Conservation (phyloP, 73 alveolate species). For the Paramecium primaurelia region DNA sequence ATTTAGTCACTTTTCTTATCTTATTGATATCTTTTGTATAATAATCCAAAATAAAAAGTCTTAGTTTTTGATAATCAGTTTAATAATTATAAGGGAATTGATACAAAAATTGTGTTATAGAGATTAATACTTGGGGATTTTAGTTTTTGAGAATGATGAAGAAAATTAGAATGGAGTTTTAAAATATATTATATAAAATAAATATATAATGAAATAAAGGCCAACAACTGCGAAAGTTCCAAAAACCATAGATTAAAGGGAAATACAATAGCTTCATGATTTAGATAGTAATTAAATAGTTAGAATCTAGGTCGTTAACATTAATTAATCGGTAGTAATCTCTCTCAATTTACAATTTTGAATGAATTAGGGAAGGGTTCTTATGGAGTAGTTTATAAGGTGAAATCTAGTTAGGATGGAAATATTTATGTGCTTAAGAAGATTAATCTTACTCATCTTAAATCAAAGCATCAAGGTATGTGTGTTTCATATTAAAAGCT, state of each 20-base stretch:
- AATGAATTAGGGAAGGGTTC: conserved; percentile 92
- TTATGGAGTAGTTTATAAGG: conserved; percentile 90
- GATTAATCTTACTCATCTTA: conserved; percentile 87
- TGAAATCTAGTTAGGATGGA: conserved; percentile 67
- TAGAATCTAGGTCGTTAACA: not conserved
- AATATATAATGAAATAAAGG: conserved; percentile 30
- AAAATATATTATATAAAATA: not conserved
- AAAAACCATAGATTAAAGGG: not conserved
- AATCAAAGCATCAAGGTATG: conserved; percentile 79
- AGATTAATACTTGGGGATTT: too few relatives aligned
- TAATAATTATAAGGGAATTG: too few relatives aligned
- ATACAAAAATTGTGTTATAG: too few relatives aligned
- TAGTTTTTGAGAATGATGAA: not conserved
- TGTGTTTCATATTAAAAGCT: conserved; percentile 45
- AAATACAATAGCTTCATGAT: conserved; percentile 11
- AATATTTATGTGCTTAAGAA: conserved; percentile 88
- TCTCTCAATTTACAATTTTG: conserved; percentile 82
- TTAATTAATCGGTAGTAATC: conserved; percentile 44
- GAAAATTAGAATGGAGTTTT: not conserved
- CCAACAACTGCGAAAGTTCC: conserved; percentile 53
- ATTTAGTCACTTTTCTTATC: not conserved
- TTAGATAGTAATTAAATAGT: not conserved
- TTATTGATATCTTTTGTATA: not conserved
- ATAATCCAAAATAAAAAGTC: too few relatives aligned
- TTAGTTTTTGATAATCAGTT: too few relatives aligned